These are phyloP conservation scores for Metschnikowia drakensbergensis DNA, from an alignment of 805 yeast species.

Conservation along the genomic window DNA sequence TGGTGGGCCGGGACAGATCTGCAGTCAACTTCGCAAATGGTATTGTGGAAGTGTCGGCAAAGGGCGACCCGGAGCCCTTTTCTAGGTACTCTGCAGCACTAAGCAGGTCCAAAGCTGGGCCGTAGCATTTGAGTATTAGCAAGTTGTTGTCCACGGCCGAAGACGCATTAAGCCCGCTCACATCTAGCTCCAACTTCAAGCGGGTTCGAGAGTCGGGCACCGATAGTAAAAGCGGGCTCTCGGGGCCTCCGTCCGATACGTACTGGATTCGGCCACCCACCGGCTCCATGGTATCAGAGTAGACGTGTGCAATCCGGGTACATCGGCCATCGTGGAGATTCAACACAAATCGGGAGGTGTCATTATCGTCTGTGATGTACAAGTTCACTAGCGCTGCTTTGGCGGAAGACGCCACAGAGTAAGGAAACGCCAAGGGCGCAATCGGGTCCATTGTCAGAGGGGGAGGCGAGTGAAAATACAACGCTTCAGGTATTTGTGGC, in stretches of 20 bases:
- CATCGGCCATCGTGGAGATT: conserved; percentile 22
- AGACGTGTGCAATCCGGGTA: conserved; percentile 17
- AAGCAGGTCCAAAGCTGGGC: conserved; percentile 12
- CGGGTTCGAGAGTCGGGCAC: conserved; percentile 22
- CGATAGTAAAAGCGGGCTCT: conserved; percentile 30
- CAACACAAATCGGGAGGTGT: conserved; percentile 21
- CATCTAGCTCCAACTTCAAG: conserved; percentile 26
- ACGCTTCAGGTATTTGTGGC: neutral
- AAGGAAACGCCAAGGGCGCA: conserved; percentile 27
- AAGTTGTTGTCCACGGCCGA: conserved; percentile 18
- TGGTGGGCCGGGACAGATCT: conserved; percentile 14
- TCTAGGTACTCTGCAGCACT: conserved; percentile 11
- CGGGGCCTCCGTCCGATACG: neutral
- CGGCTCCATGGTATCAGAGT: conserved; percentile 15
- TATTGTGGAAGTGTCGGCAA: conserved; percentile 28
- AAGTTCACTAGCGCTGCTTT: conserved; percentile 22
- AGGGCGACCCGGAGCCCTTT: conserved; percentile 7
- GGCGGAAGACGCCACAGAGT: conserved; percentile 13
- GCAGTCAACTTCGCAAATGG: conserved; percentile 25
- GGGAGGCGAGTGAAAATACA: neutral
- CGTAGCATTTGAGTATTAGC: conserved; percentile 31
- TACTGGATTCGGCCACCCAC: conserved; percentile 8
- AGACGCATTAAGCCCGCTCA: conserved; percentile 20
- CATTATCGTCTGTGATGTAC: conserved; percentile 26
- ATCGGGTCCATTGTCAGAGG: neutral